A percentile compares a stretch with the other conserved stretches of the same genome.
Conservation (phyloP, 2,329 filamentous ascomycete species). For the Penicillium italicum region DNA sequence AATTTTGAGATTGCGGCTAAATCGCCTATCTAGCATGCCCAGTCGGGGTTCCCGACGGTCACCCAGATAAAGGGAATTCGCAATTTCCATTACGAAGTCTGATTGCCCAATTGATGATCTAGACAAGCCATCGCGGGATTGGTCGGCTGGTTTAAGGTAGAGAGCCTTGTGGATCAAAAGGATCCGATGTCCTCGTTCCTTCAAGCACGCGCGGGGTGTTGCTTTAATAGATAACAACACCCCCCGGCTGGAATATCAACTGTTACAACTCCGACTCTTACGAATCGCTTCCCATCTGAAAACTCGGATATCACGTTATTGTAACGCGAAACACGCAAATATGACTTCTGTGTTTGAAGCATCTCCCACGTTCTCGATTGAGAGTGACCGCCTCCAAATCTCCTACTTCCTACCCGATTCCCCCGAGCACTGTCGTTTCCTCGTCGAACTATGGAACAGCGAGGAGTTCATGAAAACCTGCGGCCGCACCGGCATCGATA, state of each 20-base stretch:
- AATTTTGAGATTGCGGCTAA: background rate
- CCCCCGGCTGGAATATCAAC: background rate
- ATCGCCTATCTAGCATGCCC: background rate
- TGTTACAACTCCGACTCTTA: background rate
- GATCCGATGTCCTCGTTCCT: background rate
- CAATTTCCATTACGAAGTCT: background rate
- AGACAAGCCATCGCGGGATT: background rate
- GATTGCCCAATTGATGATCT: background rate
- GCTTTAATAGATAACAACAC: background rate
- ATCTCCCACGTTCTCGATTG: background rate
- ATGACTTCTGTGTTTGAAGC: background rate
- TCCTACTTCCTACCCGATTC: background rate
- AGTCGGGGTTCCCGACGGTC: background rate
- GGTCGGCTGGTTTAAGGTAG: background rate
- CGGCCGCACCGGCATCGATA: background rate
- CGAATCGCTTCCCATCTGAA: background rate
- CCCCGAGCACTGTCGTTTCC: background rate
- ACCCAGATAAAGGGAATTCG: background rate
- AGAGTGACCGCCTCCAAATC: background rate
- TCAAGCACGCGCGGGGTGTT: background rate
- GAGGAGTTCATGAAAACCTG: background rate
- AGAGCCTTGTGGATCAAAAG: background rate
- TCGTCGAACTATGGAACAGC: slow-evolving; percentile 1
- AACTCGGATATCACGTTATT: background rate
- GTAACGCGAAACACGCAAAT: background rate